Base-by-base conservation (phyloP, 352 stramenopile genomes). In the Pythium oligandrum region DNA sequence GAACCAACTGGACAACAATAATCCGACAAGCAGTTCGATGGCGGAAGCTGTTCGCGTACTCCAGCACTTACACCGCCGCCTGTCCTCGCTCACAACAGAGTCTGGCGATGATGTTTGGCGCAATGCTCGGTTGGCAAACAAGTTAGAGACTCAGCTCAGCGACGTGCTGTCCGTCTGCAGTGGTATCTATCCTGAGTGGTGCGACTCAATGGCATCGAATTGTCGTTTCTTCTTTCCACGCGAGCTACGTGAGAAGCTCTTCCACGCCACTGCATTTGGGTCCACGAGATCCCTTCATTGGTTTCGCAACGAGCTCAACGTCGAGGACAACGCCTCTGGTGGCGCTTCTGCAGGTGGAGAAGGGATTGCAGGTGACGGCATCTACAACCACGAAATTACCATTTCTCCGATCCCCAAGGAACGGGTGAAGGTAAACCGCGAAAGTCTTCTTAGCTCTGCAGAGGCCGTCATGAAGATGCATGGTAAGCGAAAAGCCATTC, bases 401-500 rank as follows among this genome's bases (percentile, higher is more conserved):
- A 90, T 94, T 48, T 83, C 80, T 2, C 83, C 81, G 4, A 83
- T 94, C 40, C 83, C 83, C 7, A 94, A 93, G 60, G 82, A 94
- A 49, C 82, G 82, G n/a, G 84, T 91, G 47, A 92, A 90, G 37
- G 80, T 94, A 6, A 66, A 87, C 51, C 79, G 84, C 17, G 68
- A 69, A 12, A 88, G 88, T 40, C 83, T 94, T 42, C 51, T 94
- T 37, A 70, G 73, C 44, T 91, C 80, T 0, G 84, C 84, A 0
- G 80, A 94, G 26, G 74, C 73, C 3, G 72, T 92, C 4, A 90
- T 94, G 79, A 89, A 92, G 61, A 87, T 91, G 75, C 82, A 94
- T 34, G 77, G 66, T 4, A 93, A 92, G 61, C 80, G 82, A 3
- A 88, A 87, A 59, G 80, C 82, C 32, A 82, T 94, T 17, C 53